phyloP scores from a whole-genome alignment of 768 basidiomycete species.

The Auricularia sp. region DNA sequence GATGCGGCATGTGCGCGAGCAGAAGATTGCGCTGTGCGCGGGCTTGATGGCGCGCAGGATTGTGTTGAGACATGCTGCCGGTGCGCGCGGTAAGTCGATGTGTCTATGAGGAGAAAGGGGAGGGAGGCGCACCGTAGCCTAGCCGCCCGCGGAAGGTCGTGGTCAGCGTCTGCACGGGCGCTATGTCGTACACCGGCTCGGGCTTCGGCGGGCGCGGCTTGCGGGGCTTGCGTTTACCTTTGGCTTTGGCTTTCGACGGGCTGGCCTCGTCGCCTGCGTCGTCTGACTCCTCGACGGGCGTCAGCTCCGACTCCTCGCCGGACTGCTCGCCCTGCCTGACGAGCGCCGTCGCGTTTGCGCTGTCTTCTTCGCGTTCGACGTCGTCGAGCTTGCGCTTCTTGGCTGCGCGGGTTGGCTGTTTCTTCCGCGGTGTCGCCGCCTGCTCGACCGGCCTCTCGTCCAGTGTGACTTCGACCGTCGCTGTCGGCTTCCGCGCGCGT shows the following conservation, averaged over 20 bases:
- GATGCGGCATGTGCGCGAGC: conserved; percentile 45
- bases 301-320: background rate
- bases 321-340: background rate
- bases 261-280: background rate
- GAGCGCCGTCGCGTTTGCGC: background rate
- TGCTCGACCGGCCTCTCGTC: no score
- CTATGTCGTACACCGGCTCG: conserved; percentile 48
- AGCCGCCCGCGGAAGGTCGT: conserved; percentile 64
- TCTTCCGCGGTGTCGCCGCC: background rate
- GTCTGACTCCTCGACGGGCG: background rate
- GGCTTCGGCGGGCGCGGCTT: conserved; percentile 22
- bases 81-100: no score
- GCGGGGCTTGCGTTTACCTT: conserved; percentile 13
- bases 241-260: background rate
- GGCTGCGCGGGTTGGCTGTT: background rate
- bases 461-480: background rate
- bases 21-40: conserved; percentile 48
- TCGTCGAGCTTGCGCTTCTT: background rate
- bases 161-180: conserved; percentile 53
- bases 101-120: no score
- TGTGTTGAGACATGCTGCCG: conserved; percentile 75
- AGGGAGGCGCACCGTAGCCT: conserved; percentile 27
- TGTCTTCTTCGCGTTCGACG: no score
- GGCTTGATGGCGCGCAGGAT: conserved; percentile 66
- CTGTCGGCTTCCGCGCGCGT: background rate